Evolutionary conservation across 345 rosid genomes (phyloP).

Genomic region (Gossypium arboreum): DNA sequence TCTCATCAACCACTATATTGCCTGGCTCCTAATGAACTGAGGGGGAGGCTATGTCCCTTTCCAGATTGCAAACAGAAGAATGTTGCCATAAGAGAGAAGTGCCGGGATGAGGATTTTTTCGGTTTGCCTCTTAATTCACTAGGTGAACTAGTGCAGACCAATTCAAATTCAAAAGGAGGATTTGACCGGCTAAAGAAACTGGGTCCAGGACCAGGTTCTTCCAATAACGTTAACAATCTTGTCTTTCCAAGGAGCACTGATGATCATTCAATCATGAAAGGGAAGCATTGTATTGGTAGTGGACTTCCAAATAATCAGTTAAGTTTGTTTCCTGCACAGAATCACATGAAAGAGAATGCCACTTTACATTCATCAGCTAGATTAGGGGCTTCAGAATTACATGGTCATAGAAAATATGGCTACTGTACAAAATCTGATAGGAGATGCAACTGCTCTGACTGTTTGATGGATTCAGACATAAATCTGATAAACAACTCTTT

Average conservation of each 20-base stretch:
- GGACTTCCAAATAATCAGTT: slow-evolving; percentile 24
- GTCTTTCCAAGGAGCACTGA: slow-evolving; percentile 19
- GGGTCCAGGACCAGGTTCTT: slow-evolving; percentile 22
- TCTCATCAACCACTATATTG: slow-evolving; percentile 24
- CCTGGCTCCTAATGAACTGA: slow-evolving; percentile 24
- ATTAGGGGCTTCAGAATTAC: slow-evolving; percentile 32
- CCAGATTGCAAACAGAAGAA: slow-evolving; percentile 31
- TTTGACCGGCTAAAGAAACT: slow-evolving; percentile 24
- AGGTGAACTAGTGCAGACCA: slow-evolving; percentile 47
- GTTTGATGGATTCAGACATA: slow-evolving; percentile 27
- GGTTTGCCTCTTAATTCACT: slow-evolving; percentile 60
- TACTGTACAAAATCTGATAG: slow-evolving; percentile 22
- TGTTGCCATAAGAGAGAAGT: slow-evolving; percentile 27
- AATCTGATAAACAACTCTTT: slow-evolving; percentile 25
- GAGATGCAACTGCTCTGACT: slow-evolving; percentile 19
- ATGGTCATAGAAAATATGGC: slow-evolving; percentile 23
- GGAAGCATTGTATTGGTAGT: slow-evolving; percentile 23
- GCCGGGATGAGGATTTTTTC: slow-evolving; percentile 26
- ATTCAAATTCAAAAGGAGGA: slow-evolving; percentile 27
- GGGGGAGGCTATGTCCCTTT: slow-evolving; percentile 17
- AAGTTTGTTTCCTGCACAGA: slow-evolving; percentile 27
- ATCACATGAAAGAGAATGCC: slow-evolving; percentile 23
- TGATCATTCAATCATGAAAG: slow-evolving; percentile 24
- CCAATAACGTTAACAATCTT: slow-evolving; percentile 19
- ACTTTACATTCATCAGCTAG: slow-evolving; percentile 29